Evolutionary conservation across 495 filamentous ascomycete species (phyloP), one percentile per base, ranked within the genome.

Genomic region (Aspergillus ellipticus): DNA sequence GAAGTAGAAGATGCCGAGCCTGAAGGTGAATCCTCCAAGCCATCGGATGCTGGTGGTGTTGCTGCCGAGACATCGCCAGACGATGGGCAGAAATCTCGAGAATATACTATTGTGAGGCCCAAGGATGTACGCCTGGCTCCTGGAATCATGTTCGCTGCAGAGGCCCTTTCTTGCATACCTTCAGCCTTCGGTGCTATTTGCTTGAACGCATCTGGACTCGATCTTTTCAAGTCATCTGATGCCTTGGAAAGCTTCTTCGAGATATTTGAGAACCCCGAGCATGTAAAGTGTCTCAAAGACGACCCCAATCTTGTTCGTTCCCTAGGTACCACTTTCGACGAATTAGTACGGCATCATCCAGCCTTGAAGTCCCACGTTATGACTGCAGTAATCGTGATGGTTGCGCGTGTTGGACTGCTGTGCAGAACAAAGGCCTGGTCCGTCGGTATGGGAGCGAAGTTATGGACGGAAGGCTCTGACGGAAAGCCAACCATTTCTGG

Each of bases 331-430:
- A 87, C 88, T 11, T 96, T 99, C 65, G 95, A 99, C 66, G 94
- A 99, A 66, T 79, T 99, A 54, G 87, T 93, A 26, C 85, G 94
- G 17, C 94, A 99, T 64, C 95, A 99, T 66, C 95, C 94, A 0
- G 77, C 79, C 10, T 75, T 99, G 43, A 90, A 91, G 54, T 76
- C 82, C 24, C 81, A 82, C 11, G 90, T 97, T 54, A 84, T 95
- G 72, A 82, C 85, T 62, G 83, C 87, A 5, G 82, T 96, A 13
- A 77, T 92, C 33, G 82, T 89, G 47, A 96, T 96, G 90, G 81
- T 95, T 35, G 85, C 83, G 21, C 82, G 89, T 55, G 87, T 97
- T 35, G 79, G 80, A 26, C 70, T 85, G 50, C 67, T 97, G 24
- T 89, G 87, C 56, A 81, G 81, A 50, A 74, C 73, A 13, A 86